Evolutionary conservation across 306 rosid species (phyloP), one percentile per base, ranked within the genome.

Genomic region (Begonia loranthoides): DNA sequence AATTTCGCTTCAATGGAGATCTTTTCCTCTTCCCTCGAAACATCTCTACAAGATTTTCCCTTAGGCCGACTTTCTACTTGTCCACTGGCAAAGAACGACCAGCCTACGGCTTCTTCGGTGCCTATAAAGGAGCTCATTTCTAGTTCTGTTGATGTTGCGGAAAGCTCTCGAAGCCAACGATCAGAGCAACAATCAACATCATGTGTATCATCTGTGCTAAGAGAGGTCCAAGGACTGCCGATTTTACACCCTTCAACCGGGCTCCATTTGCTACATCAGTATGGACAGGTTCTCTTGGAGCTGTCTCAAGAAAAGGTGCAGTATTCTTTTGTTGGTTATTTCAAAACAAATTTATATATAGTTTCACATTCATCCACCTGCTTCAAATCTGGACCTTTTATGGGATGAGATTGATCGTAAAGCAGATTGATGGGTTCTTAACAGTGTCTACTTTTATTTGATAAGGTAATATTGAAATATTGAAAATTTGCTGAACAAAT

Each of bases 261-360:
- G 67, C 68, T 86, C 54, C 67, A 73, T 52, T 66, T 76, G 66
- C 62, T 83, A 66, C 72, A 73, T 76, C 82, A 69, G 66, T 81
- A 79, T 55, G 65, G 73, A 66, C 77, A 70, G 67, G 74, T 73
- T 72, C 83, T 92, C 52, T 70, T 65, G 4, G 93, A 83, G 45
- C 69, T 92, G 39, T 74, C 94, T 0, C 72, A 65, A 63, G 88
- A 92, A 66, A 78, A 76, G 82, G 99, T 78, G 56, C 16, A 68
- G 60, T 14, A 11, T 43, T 11, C 15, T 11, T 43, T 43, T 43
- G 4, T 43, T 43, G n/a, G 14, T 43, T n/a, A 15, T 2, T 16
- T 17, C 3, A 8, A 12, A 49, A 9, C 24, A 19, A 49, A 49
- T 49, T 43, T 43, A 43, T 43, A 10, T 43, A 19, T 28, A 28